These are phyloP conservation scores for Nannochloropsis granulata DNA, from an alignment of 108 stramenopile genomes.

Conservation along the genomic window DNA sequence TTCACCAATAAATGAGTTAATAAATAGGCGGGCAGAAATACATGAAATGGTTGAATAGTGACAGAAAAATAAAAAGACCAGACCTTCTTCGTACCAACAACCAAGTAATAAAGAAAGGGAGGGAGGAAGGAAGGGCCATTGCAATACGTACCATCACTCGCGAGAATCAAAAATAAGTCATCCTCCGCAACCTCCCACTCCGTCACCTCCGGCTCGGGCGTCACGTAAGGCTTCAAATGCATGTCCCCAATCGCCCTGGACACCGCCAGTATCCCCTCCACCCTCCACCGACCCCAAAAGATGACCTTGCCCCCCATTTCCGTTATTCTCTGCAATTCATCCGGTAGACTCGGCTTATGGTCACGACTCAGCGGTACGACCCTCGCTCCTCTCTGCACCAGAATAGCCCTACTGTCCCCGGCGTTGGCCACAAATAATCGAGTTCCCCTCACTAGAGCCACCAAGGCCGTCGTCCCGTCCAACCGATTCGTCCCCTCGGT, in stretches of 20 bases:
- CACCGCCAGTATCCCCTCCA: conserved; percentile 36
- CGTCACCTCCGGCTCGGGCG: not conserved
- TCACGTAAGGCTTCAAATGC: conserved; percentile 4
- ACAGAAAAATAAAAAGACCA: too few species aligned
- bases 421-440: conserved; percentile 18
- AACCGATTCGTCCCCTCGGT: not conserved
- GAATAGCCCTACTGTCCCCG: conserved; percentile 36
- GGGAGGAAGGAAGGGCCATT: too few species aligned
- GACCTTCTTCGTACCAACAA: too few species aligned
- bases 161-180: not conserved
- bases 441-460: conserved; percentile 1
- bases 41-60: too few species aligned
- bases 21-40: too few species aligned
- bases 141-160: not conserved
- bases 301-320: conserved; percentile 21
- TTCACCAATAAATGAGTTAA: too few species aligned
- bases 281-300: conserved; percentile 31
- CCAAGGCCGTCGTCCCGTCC: conserved; percentile 39
- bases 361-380: conserved; percentile 17
- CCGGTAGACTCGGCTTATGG: conserved; percentile 35
- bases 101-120: too few species aligned
- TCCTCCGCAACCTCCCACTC: not conserved
- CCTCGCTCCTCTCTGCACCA: not conserved
- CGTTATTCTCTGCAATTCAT: conserved; percentile 25
- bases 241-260: conserved; percentile 34